A percentile compares a stretch with the other conserved stretches of the same genome.
Evolutionary conservation across 208 protist genomes (phyloP).

Genomic region (Crithidia bombi): DNA sequence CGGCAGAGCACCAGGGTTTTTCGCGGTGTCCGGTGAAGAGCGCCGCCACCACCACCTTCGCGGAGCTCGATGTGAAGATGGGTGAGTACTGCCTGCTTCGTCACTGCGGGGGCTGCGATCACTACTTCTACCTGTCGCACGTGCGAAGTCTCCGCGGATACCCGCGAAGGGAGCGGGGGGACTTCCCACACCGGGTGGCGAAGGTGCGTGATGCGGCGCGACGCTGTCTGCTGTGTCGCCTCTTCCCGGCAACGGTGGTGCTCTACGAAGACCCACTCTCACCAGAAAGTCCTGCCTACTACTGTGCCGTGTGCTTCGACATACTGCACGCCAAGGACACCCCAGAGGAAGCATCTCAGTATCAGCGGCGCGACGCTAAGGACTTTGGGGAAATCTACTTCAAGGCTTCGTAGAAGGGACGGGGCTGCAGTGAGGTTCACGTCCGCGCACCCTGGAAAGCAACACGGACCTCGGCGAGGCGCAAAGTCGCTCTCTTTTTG

Average conservation of each 20-base stretch:
- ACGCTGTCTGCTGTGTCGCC: slow-evolving; percentile 62
- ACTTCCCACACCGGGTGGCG: slow-evolving; percentile 68
- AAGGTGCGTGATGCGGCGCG: slow-evolving; percentile 41
- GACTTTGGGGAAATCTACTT: slow-evolving; percentile 52
- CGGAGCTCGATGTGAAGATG: slow-evolving; percentile 63
- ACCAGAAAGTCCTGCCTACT: slow-evolving; percentile 41
- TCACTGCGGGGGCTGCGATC: slow-evolving; percentile 73
- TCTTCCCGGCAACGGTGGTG: slow-evolving; percentile 68
- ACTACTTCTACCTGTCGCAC: slow-evolving; percentile 74
- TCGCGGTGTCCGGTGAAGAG: slow-evolving; percentile 66
- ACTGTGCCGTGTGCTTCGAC: slow-evolving; percentile 77
- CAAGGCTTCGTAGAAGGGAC: slow-evolving; percentile 31
- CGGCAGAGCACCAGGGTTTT: slow-evolving; percentile 44
- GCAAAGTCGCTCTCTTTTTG: too few species aligned
- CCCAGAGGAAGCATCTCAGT: slow-evolving; percentile 47
- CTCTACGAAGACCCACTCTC: slow-evolving; percentile 71
- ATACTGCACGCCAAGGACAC: slow-evolving; percentile 60
- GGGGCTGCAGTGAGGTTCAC: slow-evolving; percentile 13
- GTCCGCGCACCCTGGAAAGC: too few species aligned
- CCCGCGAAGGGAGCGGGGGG: slow-evolving; percentile 34
- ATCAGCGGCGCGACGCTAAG: slow-evolving; percentile 38
- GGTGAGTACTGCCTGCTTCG: slow-evolving; percentile 71
- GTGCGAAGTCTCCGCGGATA: slow-evolving; percentile 45
- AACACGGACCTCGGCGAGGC: too few species aligned
- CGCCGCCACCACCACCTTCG: slow-evolving; percentile 66